Base-by-base conservation (phyloP, 139 green algal species). In the Coelastrella sp. region DNA sequence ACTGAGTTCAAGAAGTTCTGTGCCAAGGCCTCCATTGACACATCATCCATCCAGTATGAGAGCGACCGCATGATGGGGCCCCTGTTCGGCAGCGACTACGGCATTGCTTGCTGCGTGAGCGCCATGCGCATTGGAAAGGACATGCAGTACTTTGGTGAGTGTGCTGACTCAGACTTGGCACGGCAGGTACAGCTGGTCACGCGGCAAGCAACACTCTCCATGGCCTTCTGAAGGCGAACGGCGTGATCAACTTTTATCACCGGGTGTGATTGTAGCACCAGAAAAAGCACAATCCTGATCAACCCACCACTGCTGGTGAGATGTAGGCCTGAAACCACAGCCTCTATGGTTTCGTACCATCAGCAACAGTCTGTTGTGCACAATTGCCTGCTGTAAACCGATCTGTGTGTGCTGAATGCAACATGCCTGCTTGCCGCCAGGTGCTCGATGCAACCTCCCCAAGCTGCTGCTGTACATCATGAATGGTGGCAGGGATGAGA, bases 381-480 rank as follows among this genome's bases (percentile, higher is more conserved):
- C 4, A 73, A 4, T 4, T 73, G 15, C 65, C 15, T 73, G 15
- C 15, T 73, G 65, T 19, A 5, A 17, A 73, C 65, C 5, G 19
- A 56, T 79, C 73, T 25, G 25, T 79, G 15, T 73, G 65, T 7
- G 4, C 15, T 73, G 15, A 17, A 73, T 73, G 65, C 65, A n/a
- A n/a, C 4, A 9, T 73, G 65, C 65, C 65, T 15, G 14, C 75
- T 59, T 82, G 19, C 19, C 79, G 68, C 20, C 57, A 85, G 82
- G 82, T 11, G 82, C 82, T 7, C 82, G 82, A 25, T 59, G 19
- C 82, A 87, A 87, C 25, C 82, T 87, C 15, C 82, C 82, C 85
- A 97, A 97, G 94, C 91, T 97, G 80, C 87, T 97, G 78, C 94
- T 97, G 49, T 97, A 96, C 92, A 66, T 73, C 6, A 75, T 97